phyloP scores from a whole-genome alignment of 129 eudicot genomes.

The Deinandra increscens region DNA sequence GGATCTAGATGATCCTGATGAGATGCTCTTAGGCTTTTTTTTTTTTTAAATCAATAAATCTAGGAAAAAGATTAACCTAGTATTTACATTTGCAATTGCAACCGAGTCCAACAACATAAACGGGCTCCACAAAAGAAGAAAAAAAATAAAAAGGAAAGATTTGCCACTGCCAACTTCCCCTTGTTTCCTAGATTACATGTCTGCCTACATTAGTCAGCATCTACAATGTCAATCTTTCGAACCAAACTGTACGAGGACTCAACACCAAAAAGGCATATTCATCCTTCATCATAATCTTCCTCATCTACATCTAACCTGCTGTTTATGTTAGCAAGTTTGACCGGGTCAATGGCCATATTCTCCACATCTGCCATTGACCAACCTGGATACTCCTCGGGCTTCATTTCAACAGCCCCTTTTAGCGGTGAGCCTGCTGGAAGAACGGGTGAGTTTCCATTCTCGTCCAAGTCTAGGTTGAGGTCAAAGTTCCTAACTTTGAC shows the following conservation, averaged over 20 bases:
- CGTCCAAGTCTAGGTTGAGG: conserved; percentile 51
- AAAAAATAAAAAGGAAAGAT: background rate
- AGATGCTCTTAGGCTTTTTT: too few species aligned
- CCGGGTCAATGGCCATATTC: conserved; percentile 45
- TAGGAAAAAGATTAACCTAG: background rate
- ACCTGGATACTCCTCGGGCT: conserved; percentile 46
- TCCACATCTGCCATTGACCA: conserved; percentile 61
- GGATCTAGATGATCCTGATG: too few species aligned
- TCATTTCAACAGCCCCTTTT: conserved; percentile 30
- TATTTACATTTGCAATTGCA: conserved; percentile 17
- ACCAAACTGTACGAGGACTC: conserved; percentile 27
- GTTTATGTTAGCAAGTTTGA: conserved; percentile 40
- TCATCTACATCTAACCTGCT: conserved; percentile 50
- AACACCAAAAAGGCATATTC: background rate
- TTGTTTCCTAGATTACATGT: conserved; percentile 19
- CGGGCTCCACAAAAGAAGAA: background rate
- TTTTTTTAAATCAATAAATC: too few species aligned
- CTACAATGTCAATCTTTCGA: conserved; percentile 21
- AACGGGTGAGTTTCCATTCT: conserved; percentile 34
- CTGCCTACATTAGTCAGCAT: conserved; percentile 28
- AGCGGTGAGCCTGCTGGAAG: conserved; percentile 8
- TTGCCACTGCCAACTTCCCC: conserved; percentile 18
- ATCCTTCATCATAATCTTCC: conserved; percentile 60
- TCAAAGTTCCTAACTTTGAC: conserved; percentile 40
- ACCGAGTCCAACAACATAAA: conserved; percentile 17